Base-by-base conservation (phyloP, 306 rosid species). In the Cucurbita moschata region DNA sequence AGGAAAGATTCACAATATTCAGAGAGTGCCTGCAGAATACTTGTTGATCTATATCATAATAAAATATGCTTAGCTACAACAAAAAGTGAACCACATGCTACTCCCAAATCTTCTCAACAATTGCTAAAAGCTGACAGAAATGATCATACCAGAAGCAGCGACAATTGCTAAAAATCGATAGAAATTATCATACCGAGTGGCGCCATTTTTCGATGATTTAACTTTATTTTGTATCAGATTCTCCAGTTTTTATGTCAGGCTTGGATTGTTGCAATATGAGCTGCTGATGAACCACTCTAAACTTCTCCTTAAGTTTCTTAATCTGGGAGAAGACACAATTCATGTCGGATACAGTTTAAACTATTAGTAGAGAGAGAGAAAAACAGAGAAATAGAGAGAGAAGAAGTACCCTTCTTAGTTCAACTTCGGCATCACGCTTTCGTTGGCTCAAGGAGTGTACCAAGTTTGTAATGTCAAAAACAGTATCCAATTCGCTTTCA, bases 231-330 rank as follows among this genome's bases (percentile, higher is more conserved):
- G 61, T 8, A 63, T 11, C 77, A 69, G 73, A 50, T 74, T 26
- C 63, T 78, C 61, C 57, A 62, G 79, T 14, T 46, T 56, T 16
- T 71, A 69, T 13, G 35, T 37, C 39, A 64, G 81, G 77, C 73
- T 67, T 79, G 78, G 67, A 61, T 84, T 73, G 87, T 40, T 77
- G 82, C 39, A 59, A 79, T 82, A 85, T 83, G 74, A 91, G 85
- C 77, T 89, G 92, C 79, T 85, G 89, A 42, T 94, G 92, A 73
- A 94, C 86, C 80, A 75, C 75, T 77, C 86, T 87, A 81, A 94
- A 94, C 83, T 94, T 94, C 79, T 89, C 99, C 78, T 84, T 91
- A n/a, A 94, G 96, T 86, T 90, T 86, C 87, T 85, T 86, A 76
- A 90, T 90, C 97, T 94, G 91, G 77, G 75, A 81, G 53, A 82